These are phyloP conservation scores for Alternaria solani DNA, from an alignment of 2,329 filamentous ascomycete genomes.

Conservation along the genomic window DNA sequence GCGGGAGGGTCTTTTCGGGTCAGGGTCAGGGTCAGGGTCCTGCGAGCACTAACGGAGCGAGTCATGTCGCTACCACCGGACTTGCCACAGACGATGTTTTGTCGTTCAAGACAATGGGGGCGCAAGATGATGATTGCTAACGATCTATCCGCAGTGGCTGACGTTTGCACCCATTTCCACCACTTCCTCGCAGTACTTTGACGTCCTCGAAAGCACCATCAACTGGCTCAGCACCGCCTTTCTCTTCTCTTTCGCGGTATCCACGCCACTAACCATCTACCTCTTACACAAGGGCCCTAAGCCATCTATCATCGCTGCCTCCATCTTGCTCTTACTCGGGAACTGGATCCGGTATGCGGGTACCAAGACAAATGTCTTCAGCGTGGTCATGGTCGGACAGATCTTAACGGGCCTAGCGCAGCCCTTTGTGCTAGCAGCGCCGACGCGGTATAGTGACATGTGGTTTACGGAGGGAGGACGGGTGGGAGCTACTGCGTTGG, in stretches of 20 bases:
- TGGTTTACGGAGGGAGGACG: constrained; percentile 91
- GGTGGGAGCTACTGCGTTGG: constrained; percentile 85
- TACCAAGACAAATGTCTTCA: constrained; percentile 66
- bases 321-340: constrained; percentile 76
- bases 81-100: not conserved
- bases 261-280: constrained; percentile 75
- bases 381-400: constrained; percentile 87
- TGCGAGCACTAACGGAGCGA: not conserved
- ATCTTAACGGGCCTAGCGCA: constrained; percentile 89
- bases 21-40: not conserved
- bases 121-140: not conserved
- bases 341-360: constrained; percentile 93
- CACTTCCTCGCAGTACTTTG: constrained; percentile 77
- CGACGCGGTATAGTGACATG: constrained; percentile 88
- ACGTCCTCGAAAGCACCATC: constrained; percentile 75
- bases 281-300: constrained; percentile 83
- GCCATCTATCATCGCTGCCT: constrained; percentile 75
- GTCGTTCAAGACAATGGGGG: too few relatives aligned
- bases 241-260: constrained; percentile 80
- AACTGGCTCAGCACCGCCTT: constrained; percentile 95
- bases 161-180: constrained; percentile 86
- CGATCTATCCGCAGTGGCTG: constrained; percentile 71
- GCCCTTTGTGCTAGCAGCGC: constrained; percentile 88
- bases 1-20: not conserved
- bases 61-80: not conserved